Conservation (phyloP, 495 filamentous ascomycete genomes). For the Choiromyces venosus region DNA sequence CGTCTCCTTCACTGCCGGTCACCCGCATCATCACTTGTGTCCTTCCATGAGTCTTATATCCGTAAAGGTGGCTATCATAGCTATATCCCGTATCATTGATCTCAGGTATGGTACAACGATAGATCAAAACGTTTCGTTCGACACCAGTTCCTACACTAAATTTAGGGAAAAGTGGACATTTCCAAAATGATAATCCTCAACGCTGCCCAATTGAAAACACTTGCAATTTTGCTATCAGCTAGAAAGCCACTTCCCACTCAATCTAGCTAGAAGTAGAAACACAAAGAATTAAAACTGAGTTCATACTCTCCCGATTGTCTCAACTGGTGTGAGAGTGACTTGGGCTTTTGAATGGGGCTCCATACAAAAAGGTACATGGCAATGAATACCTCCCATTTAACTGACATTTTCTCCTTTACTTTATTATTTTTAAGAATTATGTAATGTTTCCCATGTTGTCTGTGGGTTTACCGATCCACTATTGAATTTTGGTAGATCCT, state of each 20-base stretch:
- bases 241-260: neutral
- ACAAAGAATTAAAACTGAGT: neutral
- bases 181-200: neutral
- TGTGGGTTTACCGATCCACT: neutral
- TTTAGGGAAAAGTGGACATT: neutral
- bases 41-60: neutral
- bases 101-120: neutral
- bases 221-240: neutral
- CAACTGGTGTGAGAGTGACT: neutral
- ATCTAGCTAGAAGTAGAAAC: neutral
- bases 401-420: neutral
- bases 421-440: neutral
- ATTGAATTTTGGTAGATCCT: neutral
- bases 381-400: neutral
- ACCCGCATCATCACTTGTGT: neutral
- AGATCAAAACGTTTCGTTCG: neutral
- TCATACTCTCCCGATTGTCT: neutral
- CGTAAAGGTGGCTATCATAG: no score
- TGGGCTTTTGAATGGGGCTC: neutral
- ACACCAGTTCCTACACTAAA: neutral
- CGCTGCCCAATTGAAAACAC: neutral
- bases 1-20: neutral
- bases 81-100: neutral
- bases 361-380: neutral
- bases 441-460: neutral